phyloP scores from a whole-genome alignment of 768 basidiomycete genomes.

The Hericium rajendrae region DNA sequence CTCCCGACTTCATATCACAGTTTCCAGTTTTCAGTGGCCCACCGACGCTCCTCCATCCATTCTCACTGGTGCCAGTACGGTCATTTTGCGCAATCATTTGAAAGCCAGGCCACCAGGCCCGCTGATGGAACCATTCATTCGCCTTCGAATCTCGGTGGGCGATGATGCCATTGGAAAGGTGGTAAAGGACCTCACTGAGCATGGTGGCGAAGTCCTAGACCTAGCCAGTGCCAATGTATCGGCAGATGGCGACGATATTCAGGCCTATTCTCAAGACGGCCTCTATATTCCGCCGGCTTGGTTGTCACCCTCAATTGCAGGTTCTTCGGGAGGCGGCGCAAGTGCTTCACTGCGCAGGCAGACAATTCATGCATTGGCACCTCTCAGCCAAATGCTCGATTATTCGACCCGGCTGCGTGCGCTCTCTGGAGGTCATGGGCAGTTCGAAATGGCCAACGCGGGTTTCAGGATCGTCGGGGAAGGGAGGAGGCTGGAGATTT shows the following conservation, averaged over 20 bases:
- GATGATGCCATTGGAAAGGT: conserved; percentile 67
- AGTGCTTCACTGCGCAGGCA: conserved; percentile 36
- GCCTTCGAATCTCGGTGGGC: conserved; percentile 55
- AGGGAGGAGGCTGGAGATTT: conserved; percentile 56
- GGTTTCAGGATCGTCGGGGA: conserved; percentile 66
- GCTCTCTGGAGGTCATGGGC: conserved; percentile 72
- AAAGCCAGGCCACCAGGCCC: conserved; percentile 58
- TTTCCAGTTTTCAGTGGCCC: conserved; percentile 37
- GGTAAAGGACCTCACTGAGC: conserved; percentile 77
- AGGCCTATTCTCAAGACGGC: conserved; percentile 45
- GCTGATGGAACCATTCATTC: conserved; percentile 71
- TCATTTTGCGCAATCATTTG: conserved; percentile 53
- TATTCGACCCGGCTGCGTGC: conserved; percentile 73
- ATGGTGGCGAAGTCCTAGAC: conserved; percentile 70
- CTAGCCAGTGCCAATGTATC: conserved; percentile 37
- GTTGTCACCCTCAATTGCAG: conserved; percentile 58
- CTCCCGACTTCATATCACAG: conserved; percentile 50
- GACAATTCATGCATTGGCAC: conserved; percentile 64
- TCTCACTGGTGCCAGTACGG: conserved; percentile 56
- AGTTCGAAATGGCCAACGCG: conserved; percentile 70
- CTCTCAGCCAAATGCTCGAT: conserved; percentile 75
- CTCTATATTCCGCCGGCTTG: conserved; percentile 68
- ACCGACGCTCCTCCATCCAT: conserved; percentile 35
- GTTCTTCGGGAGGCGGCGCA: conserved; percentile 18
- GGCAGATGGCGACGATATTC: conserved; percentile 27